Percentiles rank a stretch among this genome's conserved stretches.
Evolutionary conservation across 1,139 yeast species (phyloP).

Genomic region (Candida freyschussii): DNA sequence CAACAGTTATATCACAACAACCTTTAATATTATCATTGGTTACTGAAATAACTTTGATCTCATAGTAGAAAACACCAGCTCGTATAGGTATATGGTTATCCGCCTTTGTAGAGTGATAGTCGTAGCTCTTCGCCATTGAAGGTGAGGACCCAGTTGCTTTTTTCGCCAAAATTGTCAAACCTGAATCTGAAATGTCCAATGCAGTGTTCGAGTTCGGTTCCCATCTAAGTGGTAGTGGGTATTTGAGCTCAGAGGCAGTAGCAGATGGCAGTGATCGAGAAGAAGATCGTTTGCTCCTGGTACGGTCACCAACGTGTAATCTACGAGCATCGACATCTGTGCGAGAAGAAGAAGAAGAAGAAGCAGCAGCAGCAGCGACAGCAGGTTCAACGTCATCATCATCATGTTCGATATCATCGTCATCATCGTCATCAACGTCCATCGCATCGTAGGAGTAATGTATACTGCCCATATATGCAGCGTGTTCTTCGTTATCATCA

Average conservation of each 20-base stretch:
- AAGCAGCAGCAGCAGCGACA: too few species aligned
- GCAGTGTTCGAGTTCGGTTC: conserved; percentile 28
- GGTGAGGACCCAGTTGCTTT: conserved; percentile 14
- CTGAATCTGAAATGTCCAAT: conserved; percentile 30
- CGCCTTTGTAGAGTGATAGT: conserved; percentile 37
- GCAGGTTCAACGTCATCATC: conserved; percentile 3
- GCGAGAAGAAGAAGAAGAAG: too few species aligned
- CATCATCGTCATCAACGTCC: conserved; percentile 17
- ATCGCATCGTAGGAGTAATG: conserved; percentile 13
- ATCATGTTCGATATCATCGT: conserved; percentile 7
- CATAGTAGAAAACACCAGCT: conserved; percentile 53
- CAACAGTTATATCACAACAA: conserved; percentile 39
- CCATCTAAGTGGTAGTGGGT: conserved; percentile 36
- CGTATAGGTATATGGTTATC: conserved; percentile 38
- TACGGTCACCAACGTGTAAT: too few species aligned
- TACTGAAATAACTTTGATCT: conserved; percentile 37
- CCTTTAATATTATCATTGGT: conserved; percentile 33
- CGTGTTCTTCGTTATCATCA: conserved; percentile 1
- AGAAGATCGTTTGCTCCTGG: too few species aligned
- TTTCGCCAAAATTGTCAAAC: conserved; percentile 32
- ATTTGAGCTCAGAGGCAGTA: conserved; percentile 22
- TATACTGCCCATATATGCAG: conserved; percentile 7
- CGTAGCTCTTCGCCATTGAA: conserved; percentile 26
- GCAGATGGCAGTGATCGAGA: not conserved
- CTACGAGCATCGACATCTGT: too few species aligned